Base-by-base conservation (phyloP, 2,329 filamentous ascomycete genomes). In the Verruconis gallopava region DNA sequence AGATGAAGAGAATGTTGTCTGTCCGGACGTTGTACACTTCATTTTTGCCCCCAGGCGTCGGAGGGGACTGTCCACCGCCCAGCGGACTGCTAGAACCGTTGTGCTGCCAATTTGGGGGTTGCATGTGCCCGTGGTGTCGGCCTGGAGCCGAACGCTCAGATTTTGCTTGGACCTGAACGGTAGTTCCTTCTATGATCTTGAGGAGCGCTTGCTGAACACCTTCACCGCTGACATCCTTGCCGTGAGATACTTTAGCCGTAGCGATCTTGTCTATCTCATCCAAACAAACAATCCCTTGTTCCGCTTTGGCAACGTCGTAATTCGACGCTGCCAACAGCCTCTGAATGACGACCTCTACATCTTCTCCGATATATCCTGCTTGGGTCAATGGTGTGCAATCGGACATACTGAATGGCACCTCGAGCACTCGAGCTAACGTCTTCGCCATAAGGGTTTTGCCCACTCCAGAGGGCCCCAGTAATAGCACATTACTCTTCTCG, bases 221-320 rank as follows among this genome's bases (percentile, higher is more conserved):
- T 65, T 96, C 91, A 17, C 91, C 91, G 14, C 88, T 84, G 2
- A 98, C 91, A 55, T 98, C 91, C 51, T 93, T 83, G 15, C 88
- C 89, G 46, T 93, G 86, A 46, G 77, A 77, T 13, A 88, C 81
- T 56, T 91, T 89, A 19, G 85, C 78, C 28, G 83, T 84, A 2
- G 91, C 88, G 45, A 96, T 88, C 64, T 98, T 98, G 67, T 98
- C 91, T 43, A 98, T 85, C 63, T 98, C 91, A 52, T 98, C 91
- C 15, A 98, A 69, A 43, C 93, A 91, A 37, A 98, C 85, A 43
- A 98, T 96, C 4, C 91, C 91, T 41, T 84, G 76, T 57, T 98
- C 89, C 5, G 86, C 81, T 42, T 81, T 77, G 45, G 78, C 77
- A 20, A 91, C 75, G 51, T 93, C 83, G 59, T 93, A 93, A 57